Percentiles rank a stretch among this genome's conserved stretches.
Evolutionary conservation across 257 asterid genomes (phyloP).

Genomic region (Cynanchum wilfordii): DNA sequence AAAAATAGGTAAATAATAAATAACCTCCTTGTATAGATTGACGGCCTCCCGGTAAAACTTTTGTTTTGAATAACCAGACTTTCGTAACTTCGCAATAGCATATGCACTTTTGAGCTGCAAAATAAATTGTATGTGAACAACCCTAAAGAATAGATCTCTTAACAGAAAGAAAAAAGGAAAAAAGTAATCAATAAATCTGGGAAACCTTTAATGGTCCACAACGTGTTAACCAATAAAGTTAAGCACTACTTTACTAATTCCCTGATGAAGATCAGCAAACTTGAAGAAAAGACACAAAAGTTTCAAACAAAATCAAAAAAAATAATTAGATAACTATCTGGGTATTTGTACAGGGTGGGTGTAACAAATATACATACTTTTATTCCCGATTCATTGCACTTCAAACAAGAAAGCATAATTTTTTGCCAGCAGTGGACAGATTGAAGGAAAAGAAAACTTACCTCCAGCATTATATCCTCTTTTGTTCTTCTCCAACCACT

Average conservation of each 20-base stretch:
- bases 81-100: constrained; percentile 72
- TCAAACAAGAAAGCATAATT: constrained; percentile 3
- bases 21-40: constrained; percentile 77
- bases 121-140: constrained; percentile 17
- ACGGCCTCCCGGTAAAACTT: constrained; percentile 76
- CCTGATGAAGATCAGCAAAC: not conserved
- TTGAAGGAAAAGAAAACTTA: constrained; percentile 19
- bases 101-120: constrained; percentile 82
- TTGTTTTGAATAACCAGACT: constrained; percentile 70
- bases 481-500: constrained; percentile 86
- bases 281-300: not conserved
- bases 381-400: not conserved
- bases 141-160: not conserved
- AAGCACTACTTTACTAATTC: not conserved
- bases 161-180: not conserved
- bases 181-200: not conserved
- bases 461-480: constrained; percentile 69
- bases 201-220: not conserved
- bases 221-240: not conserved
- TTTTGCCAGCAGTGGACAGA: constrained; percentile 11
- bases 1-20: not conserved
- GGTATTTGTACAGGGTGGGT: not conserved
- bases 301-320: not conserved
- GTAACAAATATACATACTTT: not conserved
- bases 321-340: not conserved